Evolutionary conservation across 2,329 filamentous ascomycete species (phyloP).

Genomic region (Aspergillus ustus): DNA sequence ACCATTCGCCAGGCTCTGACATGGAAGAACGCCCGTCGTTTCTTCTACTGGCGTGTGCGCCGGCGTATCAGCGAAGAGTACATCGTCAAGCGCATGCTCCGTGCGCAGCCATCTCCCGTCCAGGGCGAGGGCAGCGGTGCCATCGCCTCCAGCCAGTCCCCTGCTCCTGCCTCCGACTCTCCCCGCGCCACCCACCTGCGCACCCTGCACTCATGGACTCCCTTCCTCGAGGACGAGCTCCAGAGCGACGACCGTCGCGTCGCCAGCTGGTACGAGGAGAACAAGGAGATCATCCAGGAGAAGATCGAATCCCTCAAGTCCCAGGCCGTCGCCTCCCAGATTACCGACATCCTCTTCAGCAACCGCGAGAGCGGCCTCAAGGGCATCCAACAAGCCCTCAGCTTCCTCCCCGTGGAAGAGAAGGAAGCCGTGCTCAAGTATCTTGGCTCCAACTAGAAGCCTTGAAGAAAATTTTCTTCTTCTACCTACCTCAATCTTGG

Average conservation of each 20-base stretch:
- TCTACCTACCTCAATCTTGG: slow-evolving; percentile 6
- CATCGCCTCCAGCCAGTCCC: slow-evolving; percentile 44
- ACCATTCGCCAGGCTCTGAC: slow-evolving; percentile 81
- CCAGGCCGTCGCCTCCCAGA: slow-evolving; percentile 71
- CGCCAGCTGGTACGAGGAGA: slow-evolving; percentile 94
- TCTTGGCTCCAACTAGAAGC: slow-evolving; percentile 34
- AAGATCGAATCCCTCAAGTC: slow-evolving; percentile 85
- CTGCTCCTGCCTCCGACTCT: slow-evolving; percentile 40
- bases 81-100: slow-evolving; percentile 85
- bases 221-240: slow-evolving; percentile 69
- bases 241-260: slow-evolving; percentile 80
- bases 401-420: slow-evolving; percentile 85
- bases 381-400: slow-evolving; percentile 83
- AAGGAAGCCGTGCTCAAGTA: slow-evolving; percentile 78
- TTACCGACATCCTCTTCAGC: slow-evolving; percentile 69
- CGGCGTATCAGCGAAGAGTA: slow-evolving; percentile 96
- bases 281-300: slow-evolving; percentile 77
- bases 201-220: slow-evolving; percentile 82
- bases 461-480: slow-evolving; percentile 9
- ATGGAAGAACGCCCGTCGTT: slow-evolving; percentile 88
- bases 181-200: slow-evolving; percentile 70
- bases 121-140: slow-evolving; percentile 45
- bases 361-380: slow-evolving; percentile 75
- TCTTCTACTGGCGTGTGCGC: slow-evolving; percentile 99
- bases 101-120: slow-evolving; percentile 45